phyloP scores from a whole-genome alignment of 768 basidiomycete species.

The Rhodotorula diobovata region DNA sequence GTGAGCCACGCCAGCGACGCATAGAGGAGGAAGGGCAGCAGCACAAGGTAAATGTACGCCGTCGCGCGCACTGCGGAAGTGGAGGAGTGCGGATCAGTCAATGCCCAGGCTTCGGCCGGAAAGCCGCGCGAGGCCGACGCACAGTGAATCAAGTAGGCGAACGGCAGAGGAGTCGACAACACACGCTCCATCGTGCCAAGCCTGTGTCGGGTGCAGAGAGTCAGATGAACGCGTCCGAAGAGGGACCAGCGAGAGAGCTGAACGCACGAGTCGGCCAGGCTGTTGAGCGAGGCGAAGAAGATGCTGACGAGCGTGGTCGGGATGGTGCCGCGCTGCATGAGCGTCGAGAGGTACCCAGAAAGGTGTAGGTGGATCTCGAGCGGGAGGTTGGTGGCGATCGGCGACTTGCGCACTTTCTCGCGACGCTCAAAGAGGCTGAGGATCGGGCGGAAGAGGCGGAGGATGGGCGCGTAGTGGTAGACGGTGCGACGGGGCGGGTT shows the following conservation, averaged over 20 bases:
- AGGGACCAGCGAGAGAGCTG: neutral
- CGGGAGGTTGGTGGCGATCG: constrained; percentile 23
- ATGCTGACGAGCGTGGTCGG: constrained; percentile 40
- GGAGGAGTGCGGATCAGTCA: too few relatives aligned
- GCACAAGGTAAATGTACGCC: constrained; percentile 43
- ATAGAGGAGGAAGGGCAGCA: constrained; percentile 45
- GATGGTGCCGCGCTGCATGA: constrained; percentile 39
- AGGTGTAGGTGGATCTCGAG: constrained; percentile 26
- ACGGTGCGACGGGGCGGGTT: constrained; percentile 13
- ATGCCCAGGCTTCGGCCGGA: too few relatives aligned
- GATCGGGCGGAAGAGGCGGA: constrained; percentile 13
- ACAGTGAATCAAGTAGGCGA: constrained; percentile 20
- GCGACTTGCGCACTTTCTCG: neutral
- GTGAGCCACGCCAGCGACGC: constrained; percentile 43
- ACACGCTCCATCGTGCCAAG: constrained; percentile 45
- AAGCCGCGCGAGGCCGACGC: too few relatives aligned
- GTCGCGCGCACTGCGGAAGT: neutral
- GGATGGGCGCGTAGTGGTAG: constrained; percentile 17
- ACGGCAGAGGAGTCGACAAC: constrained; percentile 46
- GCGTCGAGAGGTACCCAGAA: constrained; percentile 40
- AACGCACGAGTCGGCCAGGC: constrained; percentile 25
- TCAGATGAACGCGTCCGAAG: neutral
- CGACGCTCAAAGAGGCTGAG: neutral
- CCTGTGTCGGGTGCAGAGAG: neutral
- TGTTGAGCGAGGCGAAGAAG: constrained; percentile 36